Base-by-base conservation (phyloP, 2,329 filamentous ascomycete genomes). In the Dothideomycetidae sp. region DNA sequence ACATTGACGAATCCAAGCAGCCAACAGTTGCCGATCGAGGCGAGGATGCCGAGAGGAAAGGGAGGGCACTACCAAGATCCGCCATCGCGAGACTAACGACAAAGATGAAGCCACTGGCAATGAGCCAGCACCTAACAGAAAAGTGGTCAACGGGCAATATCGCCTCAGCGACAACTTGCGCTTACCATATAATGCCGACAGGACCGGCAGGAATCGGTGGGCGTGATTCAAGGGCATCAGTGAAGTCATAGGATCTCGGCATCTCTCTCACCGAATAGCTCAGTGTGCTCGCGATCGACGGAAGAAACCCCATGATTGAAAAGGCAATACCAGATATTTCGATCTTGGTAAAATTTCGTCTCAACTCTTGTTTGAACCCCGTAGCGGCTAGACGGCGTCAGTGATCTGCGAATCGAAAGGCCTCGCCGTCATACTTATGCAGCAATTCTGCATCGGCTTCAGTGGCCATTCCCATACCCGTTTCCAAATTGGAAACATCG, bases 81-180 rank as follows among this genome's bases (percentile, higher is more conserved):
- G 66, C 65, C 65, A 76, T 73, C 14, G 72, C 70, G 30, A 75
- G 56, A 2, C 70, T 70, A 36, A 76, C 70, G 19, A 72, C 52
- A 43, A 75, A 70, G 42, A 75, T 73, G 45, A 71, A 68, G 15
- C 56, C 59, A 38, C 65, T 68, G 9, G 71, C 70, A n/a, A 67
- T 51, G 42, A 75, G 68, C 71, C 71, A 75, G 16, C 63, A 61
- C 62, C 72, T 75, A 37, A 75, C 69, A 63, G 75, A 71, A n/a
- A n/a, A n/a, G 30, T 75, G 56, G 2, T 70, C 70, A 36, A 76
- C 70, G 19, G 72, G 52, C 43, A 75, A 70, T 42, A 75, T 73
- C 44, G 70, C 68, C 15, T 56, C 59, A 38, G 64, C 68, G 9
- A 70, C 70, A n/a, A 67, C 52, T 42, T 75, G 68, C 71, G 71